A percentile compares a stretch with the other conserved stretches of the same genome.
phyloP scores from a whole-genome alignment of 2,329 filamentous ascomycete species.

The Venturiaceae sp. region DNA sequence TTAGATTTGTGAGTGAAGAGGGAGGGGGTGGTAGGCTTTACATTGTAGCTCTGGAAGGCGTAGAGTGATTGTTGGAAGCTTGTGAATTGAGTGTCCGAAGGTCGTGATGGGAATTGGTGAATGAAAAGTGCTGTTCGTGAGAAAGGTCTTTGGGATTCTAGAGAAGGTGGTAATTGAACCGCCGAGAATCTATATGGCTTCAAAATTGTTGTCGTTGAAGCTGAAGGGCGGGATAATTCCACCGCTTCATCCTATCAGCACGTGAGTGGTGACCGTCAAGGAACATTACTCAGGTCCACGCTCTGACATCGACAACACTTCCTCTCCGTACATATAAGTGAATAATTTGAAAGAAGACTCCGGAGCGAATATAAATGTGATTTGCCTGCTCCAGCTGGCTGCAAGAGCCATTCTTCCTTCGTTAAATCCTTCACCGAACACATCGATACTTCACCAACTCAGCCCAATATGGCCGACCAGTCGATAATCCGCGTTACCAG shows the following conservation, averaged over 20 bases:
- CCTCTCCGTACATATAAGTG: no score
- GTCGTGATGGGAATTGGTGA: no score
- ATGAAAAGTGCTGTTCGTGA: not conserved
- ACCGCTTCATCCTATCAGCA: not conserved
- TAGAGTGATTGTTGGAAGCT: not conserved
- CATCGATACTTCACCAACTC: not conserved
- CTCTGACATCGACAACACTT: not conserved
- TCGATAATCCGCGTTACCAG: conserved; percentile 82
- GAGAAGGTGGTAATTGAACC: no score
- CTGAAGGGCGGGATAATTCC: not conserved
- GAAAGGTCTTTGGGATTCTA: not conserved
- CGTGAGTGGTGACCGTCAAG: not conserved
- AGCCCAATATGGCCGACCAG: conserved; percentile 47
- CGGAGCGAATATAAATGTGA: no score
- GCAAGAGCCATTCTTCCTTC: not conserved
- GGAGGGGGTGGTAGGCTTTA: not conserved
- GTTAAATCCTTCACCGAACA: not conserved
- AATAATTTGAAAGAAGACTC: no score
- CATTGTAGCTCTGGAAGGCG: conserved; percentile 10
- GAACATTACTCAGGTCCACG: not conserved
- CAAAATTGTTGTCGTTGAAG: no score
- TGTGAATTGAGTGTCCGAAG: not conserved
- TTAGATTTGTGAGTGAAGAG: no score
- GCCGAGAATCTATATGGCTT: no score
- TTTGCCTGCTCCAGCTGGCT: no score